phyloP scores from a whole-genome alignment of 192 early-diverging fungal species.

The Coemansia nantahalensis region DNA sequence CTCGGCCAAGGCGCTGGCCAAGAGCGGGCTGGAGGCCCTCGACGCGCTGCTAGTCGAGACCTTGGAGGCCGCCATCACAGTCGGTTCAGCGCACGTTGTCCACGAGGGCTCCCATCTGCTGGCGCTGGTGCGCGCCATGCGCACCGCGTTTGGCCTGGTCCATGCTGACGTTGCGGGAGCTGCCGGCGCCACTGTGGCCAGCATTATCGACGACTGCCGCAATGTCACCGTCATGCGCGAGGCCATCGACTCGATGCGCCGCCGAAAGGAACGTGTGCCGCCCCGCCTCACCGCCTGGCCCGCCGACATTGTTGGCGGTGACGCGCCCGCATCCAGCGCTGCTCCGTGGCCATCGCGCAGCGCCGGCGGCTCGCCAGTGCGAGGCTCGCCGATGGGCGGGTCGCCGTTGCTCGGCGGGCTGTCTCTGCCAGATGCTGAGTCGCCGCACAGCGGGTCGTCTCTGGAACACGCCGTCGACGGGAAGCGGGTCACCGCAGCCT shows the following conservation, averaged over 20 bases:
- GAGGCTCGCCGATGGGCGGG: too few relatives aligned
- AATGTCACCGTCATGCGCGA: conserved; percentile 45
- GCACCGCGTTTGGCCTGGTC: conserved; percentile 18
- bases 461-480: conserved; percentile 14
- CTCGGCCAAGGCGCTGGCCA: conserved; percentile 16
- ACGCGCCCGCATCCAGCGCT: not conserved
- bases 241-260: conserved; percentile 21
- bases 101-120: conserved; percentile 34
- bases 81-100: conserved; percentile 37
- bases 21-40: conserved; percentile 19
- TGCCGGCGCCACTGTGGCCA: not conserved
- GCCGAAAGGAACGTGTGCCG: conserved; percentile 13
- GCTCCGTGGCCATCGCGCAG: not conserved
- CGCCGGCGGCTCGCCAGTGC: not conserved
- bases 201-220: conserved; percentile 28
- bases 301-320: conserved; percentile 4
- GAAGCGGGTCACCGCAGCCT: conserved; percentile 13
- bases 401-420: not conserved
- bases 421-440: too few relatives aligned
- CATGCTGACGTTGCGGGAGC: not conserved
- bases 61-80: conserved; percentile 14
- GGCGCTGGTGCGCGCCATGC: conserved; percentile 19
- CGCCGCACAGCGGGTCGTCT: too few relatives aligned
- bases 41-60: conserved; percentile 15
- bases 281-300: conserved; percentile 27